These are phyloP conservation scores for Malania oleifera DNA, from an alignment of 164 flowering plant species.

Conservation along the genomic window DNA sequence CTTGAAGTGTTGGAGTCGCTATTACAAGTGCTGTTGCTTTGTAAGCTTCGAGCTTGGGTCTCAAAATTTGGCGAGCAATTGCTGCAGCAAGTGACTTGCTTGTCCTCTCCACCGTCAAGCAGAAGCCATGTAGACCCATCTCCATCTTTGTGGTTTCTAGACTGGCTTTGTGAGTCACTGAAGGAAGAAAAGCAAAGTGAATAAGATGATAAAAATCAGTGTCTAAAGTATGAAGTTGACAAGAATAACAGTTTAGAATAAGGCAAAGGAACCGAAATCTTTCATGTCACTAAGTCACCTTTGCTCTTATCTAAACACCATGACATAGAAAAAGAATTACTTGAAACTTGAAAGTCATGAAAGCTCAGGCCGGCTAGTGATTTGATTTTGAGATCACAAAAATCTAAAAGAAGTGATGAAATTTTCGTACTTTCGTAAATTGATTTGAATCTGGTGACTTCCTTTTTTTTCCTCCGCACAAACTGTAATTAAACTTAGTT, in stretches of 20 bases:
- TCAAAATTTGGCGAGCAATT: constrained; percentile 54
- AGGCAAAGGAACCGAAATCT: not conserved
- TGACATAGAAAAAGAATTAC: no score
- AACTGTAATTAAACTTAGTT: not conserved
- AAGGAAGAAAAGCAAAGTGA: not conserved
- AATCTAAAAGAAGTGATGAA: no score
- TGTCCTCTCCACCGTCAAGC: constrained; percentile 30
- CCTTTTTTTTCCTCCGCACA: no score
- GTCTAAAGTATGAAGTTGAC: not conserved
- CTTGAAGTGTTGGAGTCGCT: constrained; percentile 45
- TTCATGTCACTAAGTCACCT: no score
- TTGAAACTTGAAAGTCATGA: no score
- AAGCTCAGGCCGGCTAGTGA: no score
- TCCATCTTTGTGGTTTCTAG: constrained; percentile 35
- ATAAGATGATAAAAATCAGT: not conserved
- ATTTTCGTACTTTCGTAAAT: no score
- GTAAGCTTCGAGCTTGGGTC: constrained; percentile 39
- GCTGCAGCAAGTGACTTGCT: constrained; percentile 44
- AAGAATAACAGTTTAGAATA: not conserved
- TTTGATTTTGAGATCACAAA: no score
- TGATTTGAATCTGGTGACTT: no score
- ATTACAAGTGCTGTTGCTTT: constrained; percentile 21
- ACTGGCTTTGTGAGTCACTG: constrained; percentile 39
- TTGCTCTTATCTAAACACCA: no score
- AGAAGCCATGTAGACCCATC: constrained; percentile 31